Evolutionary conservation across 345 rosid genomes (phyloP).

Genomic region (Rhizophora apiculata): DNA sequence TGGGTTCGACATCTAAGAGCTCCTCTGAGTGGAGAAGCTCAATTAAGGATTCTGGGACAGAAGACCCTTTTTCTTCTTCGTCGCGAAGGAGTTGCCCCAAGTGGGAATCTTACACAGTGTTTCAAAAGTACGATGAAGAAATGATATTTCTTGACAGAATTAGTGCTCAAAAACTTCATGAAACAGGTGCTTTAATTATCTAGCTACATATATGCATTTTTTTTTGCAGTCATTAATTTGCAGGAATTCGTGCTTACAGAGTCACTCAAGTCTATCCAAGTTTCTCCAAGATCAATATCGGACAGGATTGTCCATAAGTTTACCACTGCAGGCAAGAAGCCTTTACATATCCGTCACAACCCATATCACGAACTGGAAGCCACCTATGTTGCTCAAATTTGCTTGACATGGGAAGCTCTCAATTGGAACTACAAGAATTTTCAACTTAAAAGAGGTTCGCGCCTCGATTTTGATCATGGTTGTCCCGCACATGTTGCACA

Average conservation of each 20-base stretch:
- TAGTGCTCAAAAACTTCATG: constrained; percentile 88
- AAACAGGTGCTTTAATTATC: constrained; percentile 52
- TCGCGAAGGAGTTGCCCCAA: constrained; percentile 90
- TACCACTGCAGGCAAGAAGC: constrained; percentile 49
- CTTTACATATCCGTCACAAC: constrained; percentile 50
- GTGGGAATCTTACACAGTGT: constrained; percentile 96
- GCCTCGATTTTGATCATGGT: constrained; percentile 51
- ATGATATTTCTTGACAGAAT: constrained; percentile 82
- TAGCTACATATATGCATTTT: neutral
- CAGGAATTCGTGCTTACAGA: constrained; percentile 34
- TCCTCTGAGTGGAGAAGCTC: constrained; percentile 99
- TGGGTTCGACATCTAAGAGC: constrained; percentile 94
- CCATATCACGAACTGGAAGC: constrained; percentile 87
- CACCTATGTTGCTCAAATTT: constrained; percentile 85
- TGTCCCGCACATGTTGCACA: constrained; percentile 80
- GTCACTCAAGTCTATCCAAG: constrained; percentile 72
- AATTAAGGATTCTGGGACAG: constrained; percentile 65
- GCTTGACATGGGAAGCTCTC: constrained; percentile 96
- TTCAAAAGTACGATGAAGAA: constrained; percentile 95
- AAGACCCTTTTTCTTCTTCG: constrained; percentile 94
- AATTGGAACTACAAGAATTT: constrained; percentile 92
- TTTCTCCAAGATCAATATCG: constrained; percentile 78
- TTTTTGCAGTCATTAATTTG: neutral
- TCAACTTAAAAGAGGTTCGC: constrained; percentile 50
- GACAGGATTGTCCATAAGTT: constrained; percentile 82